A percentile compares a stretch with the other conserved stretches of the same genome.
These are phyloP conservation scores for Sporothrix variecibatus DNA, from an alignment of 2,329 filamentous ascomycete species.

Conservation along the genomic window DNA sequence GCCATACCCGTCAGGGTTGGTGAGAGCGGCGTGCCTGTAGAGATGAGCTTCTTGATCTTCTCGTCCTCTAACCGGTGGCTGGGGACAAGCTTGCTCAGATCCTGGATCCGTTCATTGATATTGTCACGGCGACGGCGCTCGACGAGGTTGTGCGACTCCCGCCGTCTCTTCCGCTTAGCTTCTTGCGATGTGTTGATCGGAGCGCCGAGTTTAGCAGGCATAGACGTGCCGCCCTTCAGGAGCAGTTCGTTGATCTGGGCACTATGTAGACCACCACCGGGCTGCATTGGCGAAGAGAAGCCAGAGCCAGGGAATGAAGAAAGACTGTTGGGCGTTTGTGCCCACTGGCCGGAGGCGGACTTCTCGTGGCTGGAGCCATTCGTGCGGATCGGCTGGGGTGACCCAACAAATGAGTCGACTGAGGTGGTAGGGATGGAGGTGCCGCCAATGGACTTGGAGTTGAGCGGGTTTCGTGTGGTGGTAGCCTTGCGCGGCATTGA, in stretches of 20 bases:
- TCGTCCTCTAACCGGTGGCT: slow-evolving; percentile 93
- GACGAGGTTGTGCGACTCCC: slow-evolving; percentile 95
- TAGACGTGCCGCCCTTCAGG: slow-evolving; percentile 81
- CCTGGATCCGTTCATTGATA: slow-evolving; percentile 98
- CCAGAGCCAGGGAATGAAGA: slow-evolving; percentile 87
- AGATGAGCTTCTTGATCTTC: slow-evolving; percentile 91
- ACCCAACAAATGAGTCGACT: slow-evolving; percentile 67
- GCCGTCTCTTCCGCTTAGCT: slow-evolving; percentile 84
- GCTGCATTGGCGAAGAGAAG: slow-evolving; percentile 77
- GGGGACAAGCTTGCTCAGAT: slow-evolving; percentile 90
- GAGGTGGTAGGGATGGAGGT: slow-evolving; percentile 68
- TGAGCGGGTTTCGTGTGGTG: slow-evolving; percentile 76
- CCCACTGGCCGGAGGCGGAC: slow-evolving; percentile 85
- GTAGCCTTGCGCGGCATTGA: slow-evolving; percentile 73
- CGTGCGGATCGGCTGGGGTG: slow-evolving; percentile 74
- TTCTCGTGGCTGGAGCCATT: slow-evolving; percentile 71
- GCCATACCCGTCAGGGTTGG: slow-evolving; percentile 73
- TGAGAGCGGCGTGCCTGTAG: slow-evolving; percentile 87
- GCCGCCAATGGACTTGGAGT: slow-evolving; percentile 76
- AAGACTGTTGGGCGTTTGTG: slow-evolving; percentile 79
- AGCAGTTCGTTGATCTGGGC: slow-evolving; percentile 87
- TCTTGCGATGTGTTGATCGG: slow-evolving; percentile 72
- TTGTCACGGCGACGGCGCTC: slow-evolving; percentile 94
- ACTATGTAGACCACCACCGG: slow-evolving; percentile 61
- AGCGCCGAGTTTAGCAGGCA: slow-evolving; percentile 78